Evolutionary conservation across 2,329 filamentous ascomycete genomes (phyloP), one percentile per base, ranked within the genome.

Genomic region (Fusarium torulosum): DNA sequence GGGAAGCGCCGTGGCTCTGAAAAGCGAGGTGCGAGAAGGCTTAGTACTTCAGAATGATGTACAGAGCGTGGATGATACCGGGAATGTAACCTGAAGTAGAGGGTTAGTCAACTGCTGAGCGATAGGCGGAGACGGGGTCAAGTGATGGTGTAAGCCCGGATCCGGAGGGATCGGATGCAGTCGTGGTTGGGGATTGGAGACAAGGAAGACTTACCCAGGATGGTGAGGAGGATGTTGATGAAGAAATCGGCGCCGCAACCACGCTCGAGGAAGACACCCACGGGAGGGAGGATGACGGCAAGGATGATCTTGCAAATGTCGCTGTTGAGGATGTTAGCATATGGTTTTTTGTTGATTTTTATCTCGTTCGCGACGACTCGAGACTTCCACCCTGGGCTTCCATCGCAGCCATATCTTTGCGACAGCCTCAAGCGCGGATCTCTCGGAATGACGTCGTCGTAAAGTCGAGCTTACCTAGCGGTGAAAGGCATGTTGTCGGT

Each of bases 231-330:
- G 81, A 97, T 92, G 90, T 96, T 97, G 88, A 97, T 96, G 81
- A 95, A 85, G 76, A 97, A 85, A 79, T 97, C 92, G 72, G 90
- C 88, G 78, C 90, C 90, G 83, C 94, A 97, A 75, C 94, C 94
- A 74, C 91, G 89, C 90, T 97, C 94, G 73, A 97, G 91, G 87
- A 97, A 96, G 79, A 97, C 94, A 84, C 94, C 94, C 56, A 97
- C 83, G 78, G 94, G 94, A 58, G 94, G 94, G 70, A 97, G 88
- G 83, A 97, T 84, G 85, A 97, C 85, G 85, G 94, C 94, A 83
- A 97, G 86, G 82, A 97, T 87, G 85, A 88, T 87, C 81, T 88
- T 88, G 85, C 83, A 86, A 73, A 88, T 87, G 70, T 88, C 86
- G 74, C 80, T 82, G 51, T 47, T 52, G 38, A 7, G 10, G 38